Evolutionary conservation across 306 rosid species (phyloP), one percentile per base, ranked within the genome.

Genomic region (Vigna radiata): DNA sequence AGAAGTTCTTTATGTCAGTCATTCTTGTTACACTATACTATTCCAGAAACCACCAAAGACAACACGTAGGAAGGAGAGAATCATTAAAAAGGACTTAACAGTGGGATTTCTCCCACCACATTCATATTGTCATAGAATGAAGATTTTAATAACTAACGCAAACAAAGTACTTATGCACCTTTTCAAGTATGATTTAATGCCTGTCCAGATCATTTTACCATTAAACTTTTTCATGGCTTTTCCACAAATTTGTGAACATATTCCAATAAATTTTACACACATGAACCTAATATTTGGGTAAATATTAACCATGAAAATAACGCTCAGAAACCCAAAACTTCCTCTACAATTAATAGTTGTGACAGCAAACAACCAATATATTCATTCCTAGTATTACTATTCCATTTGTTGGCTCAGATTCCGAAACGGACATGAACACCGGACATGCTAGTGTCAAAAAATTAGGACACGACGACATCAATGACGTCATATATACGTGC

Each of bases 1-100:
- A 77, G 68, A 55, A 78, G 13, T 53, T 54, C 79, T 80, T 60
- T 16, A 67, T 10, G 56, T 77, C 65, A 85, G 69, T 73, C 70
- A 54, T 67, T 48, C 52, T 69, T 64, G 29, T 55, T 65, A 73
- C 43, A 47, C 23, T 12, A 18, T 17, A 79, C 60, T 54, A 73
- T 69, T 59, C 56, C 76, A 79, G 68, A 52, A 84, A 55, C 61
- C 47, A 81, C 54, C n/a, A 60, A 72, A 58, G 58, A 76, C 48
- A 73, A 72, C 73, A 75, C 58, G 17, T 47, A 75, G 60, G 50
- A 66, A 80, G 53, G 50, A 60, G 77, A 77, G 64, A 17, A 71
- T 31, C 71, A 31, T 70, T 23, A 56, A 55, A 19, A 66, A 69
- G 29, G 33, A 70, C 27, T 60, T 44, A 70, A 66, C 56, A 55